phyloP scores from a whole-genome alignment of 2,329 filamentous ascomycete genomes.

The Colletotrichum sojae region DNA sequence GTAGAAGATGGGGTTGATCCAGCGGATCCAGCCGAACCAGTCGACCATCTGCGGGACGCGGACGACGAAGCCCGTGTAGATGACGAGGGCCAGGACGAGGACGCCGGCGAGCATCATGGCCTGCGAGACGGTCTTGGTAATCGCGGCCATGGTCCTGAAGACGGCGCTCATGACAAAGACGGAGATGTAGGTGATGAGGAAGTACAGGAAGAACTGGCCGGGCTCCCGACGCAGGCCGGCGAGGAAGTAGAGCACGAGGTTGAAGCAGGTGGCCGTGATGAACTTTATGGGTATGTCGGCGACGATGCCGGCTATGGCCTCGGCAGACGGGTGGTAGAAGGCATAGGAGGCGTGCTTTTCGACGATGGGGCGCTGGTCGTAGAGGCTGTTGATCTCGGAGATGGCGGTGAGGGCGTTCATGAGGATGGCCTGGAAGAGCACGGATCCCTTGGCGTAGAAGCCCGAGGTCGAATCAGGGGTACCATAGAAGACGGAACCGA shows the following conservation, averaged over 20 bases:
- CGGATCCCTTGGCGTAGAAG: slow-evolving; percentile 68
- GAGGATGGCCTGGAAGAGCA: slow-evolving; percentile 73
- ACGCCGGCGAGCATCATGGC: slow-evolving; percentile 68
- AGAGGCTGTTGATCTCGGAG: slow-evolving; percentile 65
- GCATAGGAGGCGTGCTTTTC: slow-evolving; percentile 65
- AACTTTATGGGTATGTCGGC: slow-evolving; percentile 73
- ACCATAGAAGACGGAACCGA: slow-evolving; percentile 73
- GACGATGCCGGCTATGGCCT: slow-evolving; percentile 68
- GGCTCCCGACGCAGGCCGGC: slow-evolving; percentile 68
- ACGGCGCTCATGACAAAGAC: slow-evolving; percentile 83
- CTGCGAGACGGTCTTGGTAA: slow-evolving; percentile 76
- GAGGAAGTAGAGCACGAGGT: slow-evolving; percentile 72
- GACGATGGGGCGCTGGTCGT: slow-evolving; percentile 62
- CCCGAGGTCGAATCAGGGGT: slow-evolving; percentile 63
- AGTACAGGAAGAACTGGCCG: slow-evolving; percentile 82
- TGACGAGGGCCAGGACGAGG: slow-evolving; percentile 72
- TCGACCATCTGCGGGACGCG: slow-evolving; percentile 71
- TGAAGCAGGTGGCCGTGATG: slow-evolving; percentile 63
- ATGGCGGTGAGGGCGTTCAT: slow-evolving; percentile 72
- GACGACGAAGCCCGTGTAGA: slow-evolving; percentile 72
- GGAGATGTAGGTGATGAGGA: slow-evolving; percentile 76
- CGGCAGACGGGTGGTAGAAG: slow-evolving; percentile 66
- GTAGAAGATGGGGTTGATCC: slow-evolving; percentile 81
- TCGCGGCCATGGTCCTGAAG: slow-evolving; percentile 80
- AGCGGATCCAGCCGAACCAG: slow-evolving; percentile 84